Evolutionary conservation across 2,329 filamentous ascomycete species (phyloP).

Genomic region (Trichoderma oligosporum): DNA sequence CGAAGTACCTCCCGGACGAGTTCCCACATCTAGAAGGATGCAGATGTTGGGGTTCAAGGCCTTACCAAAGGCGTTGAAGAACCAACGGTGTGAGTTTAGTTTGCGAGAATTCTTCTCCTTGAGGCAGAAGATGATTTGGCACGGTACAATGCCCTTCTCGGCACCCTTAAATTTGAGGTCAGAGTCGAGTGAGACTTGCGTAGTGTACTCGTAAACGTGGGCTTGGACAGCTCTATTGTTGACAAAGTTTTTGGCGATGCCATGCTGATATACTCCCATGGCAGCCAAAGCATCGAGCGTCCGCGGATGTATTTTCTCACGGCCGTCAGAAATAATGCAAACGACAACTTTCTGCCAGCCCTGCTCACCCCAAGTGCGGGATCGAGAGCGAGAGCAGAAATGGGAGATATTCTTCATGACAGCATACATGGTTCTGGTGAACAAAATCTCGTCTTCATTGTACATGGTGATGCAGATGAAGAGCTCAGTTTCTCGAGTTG

Average conservation of each 20-base stretch:
- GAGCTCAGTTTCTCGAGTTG: slow-evolving; percentile 83
- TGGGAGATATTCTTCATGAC: slow-evolving; percentile 98
- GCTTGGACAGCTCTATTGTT: slow-evolving; percentile 94
- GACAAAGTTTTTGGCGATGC: slow-evolving; percentile 97
- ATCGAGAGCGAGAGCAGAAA: slow-evolving; percentile 89
- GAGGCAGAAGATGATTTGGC: slow-evolving; percentile 96
- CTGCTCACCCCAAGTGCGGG: slow-evolving; percentile 91
- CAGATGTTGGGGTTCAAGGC: slow-evolving; percentile 94
- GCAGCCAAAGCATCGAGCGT: slow-evolving; percentile 92
- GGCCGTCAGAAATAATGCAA: slow-evolving; percentile 91
- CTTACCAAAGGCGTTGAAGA: slow-evolving; percentile 96
- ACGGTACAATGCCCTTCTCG: slow-evolving; percentile 97
- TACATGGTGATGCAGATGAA: slow-evolving; percentile 99
- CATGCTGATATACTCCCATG: slow-evolving; percentile 96
- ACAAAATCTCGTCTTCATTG: slow-evolving; percentile 95
- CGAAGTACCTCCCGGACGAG: slow-evolving; percentile 80
- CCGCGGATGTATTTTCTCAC: slow-evolving; percentile 82
- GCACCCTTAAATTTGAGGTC: slow-evolving; percentile 98
- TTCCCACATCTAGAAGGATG: slow-evolving; percentile 94
- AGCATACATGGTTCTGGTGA: slow-evolving; percentile 96
- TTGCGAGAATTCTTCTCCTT: slow-evolving; percentile 99
- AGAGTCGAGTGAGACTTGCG: slow-evolving; percentile 90
- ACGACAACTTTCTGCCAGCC: slow-evolving; percentile 99
- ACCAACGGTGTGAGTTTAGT: slow-evolving; percentile 97
- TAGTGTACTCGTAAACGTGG: slow-evolving; percentile 98